Conservation (phyloP, 1,284 basidiomycete species). For the Trametes pubescens region DNA sequence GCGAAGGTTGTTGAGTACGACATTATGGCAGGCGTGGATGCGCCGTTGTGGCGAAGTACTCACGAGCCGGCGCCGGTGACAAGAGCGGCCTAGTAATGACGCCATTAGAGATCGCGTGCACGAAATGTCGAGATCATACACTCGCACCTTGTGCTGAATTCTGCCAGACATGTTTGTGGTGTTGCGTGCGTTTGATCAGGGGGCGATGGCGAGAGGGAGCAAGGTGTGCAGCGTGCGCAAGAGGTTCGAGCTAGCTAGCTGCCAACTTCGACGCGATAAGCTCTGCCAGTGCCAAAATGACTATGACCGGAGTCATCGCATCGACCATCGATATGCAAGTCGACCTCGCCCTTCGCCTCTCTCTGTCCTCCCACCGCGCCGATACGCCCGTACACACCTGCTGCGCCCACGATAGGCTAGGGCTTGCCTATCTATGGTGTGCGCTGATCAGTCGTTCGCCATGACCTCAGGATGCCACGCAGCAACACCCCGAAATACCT, state of each 20-base stretch:
- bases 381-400: not conserved
- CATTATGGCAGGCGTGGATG: not conserved
- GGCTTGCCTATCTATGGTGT: not conserved
- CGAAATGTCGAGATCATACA: conserved; percentile 4
- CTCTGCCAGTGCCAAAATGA: not conserved
- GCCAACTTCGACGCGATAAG: conserved; percentile 3
- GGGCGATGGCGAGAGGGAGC: conserved; percentile 4
- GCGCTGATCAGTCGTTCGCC: not conserved
- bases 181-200: not conserved
- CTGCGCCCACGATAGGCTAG: not conserved
- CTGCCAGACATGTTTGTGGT: conserved; percentile 64
- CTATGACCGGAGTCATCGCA: conserved; percentile 1
- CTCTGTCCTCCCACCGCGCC: not conserved
- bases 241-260: not conserved
- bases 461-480: no score
- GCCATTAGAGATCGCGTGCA: conserved; percentile 17
- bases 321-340: conserved; percentile 4
- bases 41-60: conserved; percentile 43
- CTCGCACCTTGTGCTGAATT: conserved; percentile 70
- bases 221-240: not conserved
- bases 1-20: not conserved
- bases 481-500: no score
- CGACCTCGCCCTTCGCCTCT: not conserved
- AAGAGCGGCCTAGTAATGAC: conserved; percentile 67
- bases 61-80: conserved; percentile 89